phyloP scores from a whole-genome alignment of 768 basidiomycete genomes.

The Amanita molliuscula region DNA sequence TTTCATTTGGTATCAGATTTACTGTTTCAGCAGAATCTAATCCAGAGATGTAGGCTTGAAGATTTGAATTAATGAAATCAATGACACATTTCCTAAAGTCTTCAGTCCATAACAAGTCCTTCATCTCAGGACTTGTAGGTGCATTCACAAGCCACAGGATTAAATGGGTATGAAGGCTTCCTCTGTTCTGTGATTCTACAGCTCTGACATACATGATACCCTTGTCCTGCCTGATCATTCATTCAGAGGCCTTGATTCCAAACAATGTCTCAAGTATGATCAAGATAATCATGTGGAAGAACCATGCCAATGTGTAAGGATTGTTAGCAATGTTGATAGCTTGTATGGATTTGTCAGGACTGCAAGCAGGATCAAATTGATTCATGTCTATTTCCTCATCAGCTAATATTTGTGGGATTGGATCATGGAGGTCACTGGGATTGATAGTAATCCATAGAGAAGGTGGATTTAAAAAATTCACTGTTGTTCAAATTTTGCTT shows the following conservation, averaged over 20 bases:
- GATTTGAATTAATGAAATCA: constrained; percentile 21
- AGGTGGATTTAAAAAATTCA: too few species aligned
- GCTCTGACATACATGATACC: constrained; percentile 12
- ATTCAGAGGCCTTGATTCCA: too few species aligned
- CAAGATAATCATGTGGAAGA: neutral
- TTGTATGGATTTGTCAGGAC: neutral
- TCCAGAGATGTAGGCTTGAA: constrained; percentile 21
- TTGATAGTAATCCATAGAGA: neutral
- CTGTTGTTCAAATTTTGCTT: too few species aligned
- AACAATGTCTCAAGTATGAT: neutral
- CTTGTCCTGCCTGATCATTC: too few species aligned
- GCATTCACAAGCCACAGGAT: constrained; percentile 21
- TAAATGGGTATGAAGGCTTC: constrained; percentile 24
- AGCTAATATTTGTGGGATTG: neutral
- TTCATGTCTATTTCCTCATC: neutral
- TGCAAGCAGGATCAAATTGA: neutral
- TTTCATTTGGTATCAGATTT: constrained; percentile 13
- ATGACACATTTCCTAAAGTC: constrained; percentile 17
- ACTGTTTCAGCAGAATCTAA: constrained; percentile 16
- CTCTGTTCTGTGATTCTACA: constrained; percentile 28
- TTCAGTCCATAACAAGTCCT: constrained; percentile 12
- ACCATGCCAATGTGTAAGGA: too few species aligned
- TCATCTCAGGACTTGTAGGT: constrained; percentile 20
- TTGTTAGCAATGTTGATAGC: too few species aligned
- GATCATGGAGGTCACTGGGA: neutral